A percentile compares a stretch with the other conserved stretches of the same genome.
These are phyloP conservation scores for Lipomyces yamanashiensis DNA, from an alignment of 805 yeast genomes.

Conservation along the genomic window DNA sequence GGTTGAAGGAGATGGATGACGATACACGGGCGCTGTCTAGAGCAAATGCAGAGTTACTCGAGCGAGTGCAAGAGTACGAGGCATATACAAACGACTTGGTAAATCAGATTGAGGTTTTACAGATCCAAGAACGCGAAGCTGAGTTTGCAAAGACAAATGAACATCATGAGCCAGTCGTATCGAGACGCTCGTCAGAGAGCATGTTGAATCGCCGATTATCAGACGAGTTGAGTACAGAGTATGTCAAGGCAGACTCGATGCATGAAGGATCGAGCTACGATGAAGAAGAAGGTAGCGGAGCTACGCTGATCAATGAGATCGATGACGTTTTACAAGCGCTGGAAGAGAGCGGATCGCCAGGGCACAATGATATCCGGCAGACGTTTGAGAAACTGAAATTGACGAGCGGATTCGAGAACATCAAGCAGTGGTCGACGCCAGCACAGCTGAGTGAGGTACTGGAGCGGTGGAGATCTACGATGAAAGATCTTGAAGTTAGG, in stretches of 20 bases:
- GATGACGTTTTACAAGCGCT: background rate
- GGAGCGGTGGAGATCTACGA: background rate
- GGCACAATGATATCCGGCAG: slow-evolving; percentile 22
- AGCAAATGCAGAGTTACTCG: slow-evolving; percentile 17
- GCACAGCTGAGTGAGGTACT: slow-evolving; percentile 10
- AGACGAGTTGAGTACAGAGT: slow-evolving; percentile 4
- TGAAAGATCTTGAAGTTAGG: slow-evolving; percentile 1
- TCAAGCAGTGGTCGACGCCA: slow-evolving; percentile 20
- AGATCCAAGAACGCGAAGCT: background rate
- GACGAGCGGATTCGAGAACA: slow-evolving; percentile 11
- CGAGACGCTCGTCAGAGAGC: slow-evolving; percentile 7
- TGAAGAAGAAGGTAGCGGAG: slow-evolving; percentile 7
- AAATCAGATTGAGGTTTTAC: slow-evolving; percentile 8
- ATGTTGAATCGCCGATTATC: slow-evolving; percentile 1
- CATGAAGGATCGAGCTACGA: background rate
- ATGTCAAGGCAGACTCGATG: background rate
- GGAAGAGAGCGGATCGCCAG: slow-evolving; percentile 1
- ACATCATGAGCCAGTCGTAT: background rate
- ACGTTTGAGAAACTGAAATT: slow-evolving; percentile 16
- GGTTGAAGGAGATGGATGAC: slow-evolving; percentile 6
- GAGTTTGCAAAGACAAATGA: background rate
- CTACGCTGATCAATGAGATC: slow-evolving; percentile 15
- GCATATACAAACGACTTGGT: slow-evolving; percentile 3
- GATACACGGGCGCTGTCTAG: slow-evolving; percentile 11
- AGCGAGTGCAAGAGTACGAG: slow-evolving; percentile 3